phyloP scores from a whole-genome alignment of 371 early-diverging fungal genomes.

The Mortierella sp. region DNA sequence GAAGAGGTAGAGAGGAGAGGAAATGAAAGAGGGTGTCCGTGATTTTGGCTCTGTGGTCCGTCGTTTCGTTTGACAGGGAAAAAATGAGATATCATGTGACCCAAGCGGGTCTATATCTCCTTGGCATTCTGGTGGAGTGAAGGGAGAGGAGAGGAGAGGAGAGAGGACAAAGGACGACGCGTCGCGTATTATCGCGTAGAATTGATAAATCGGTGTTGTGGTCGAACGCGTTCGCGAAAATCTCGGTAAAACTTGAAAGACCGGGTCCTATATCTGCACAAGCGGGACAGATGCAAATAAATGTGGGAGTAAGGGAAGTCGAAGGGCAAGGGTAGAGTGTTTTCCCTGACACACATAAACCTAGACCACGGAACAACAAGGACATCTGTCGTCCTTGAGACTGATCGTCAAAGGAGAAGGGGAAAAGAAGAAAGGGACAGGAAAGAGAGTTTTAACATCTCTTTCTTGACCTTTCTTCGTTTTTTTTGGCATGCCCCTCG shows the following conservation, averaged over 20 bases:
- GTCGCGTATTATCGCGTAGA: no score
- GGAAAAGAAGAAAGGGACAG: neutral
- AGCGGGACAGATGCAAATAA: neutral
- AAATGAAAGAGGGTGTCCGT: no score
- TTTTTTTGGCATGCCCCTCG: neutral
- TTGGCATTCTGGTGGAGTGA: no score
- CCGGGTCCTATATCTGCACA: neutral
- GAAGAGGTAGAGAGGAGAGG: neutral
- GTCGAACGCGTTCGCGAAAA: no score
- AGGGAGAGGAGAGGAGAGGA: no score
- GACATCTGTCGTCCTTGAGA: neutral
- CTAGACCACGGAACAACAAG: neutral
- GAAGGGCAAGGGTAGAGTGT: neutral
- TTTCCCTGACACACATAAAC: neutral
- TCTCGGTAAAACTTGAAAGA: no score
- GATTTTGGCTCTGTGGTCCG: no score
- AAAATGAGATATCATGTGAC: neutral
- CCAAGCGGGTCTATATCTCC: no score
- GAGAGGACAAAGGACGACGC: no score
- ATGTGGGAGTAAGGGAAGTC: neutral
- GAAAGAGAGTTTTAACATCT: neutral
- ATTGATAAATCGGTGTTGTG: no score
- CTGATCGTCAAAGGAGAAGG: neutral
- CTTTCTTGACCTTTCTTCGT: neutral
- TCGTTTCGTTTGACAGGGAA: no score